Evolutionary conservation across 768 basidiomycete species (phyloP).

Genomic region (Coprinopsis marcescibilis): DNA sequence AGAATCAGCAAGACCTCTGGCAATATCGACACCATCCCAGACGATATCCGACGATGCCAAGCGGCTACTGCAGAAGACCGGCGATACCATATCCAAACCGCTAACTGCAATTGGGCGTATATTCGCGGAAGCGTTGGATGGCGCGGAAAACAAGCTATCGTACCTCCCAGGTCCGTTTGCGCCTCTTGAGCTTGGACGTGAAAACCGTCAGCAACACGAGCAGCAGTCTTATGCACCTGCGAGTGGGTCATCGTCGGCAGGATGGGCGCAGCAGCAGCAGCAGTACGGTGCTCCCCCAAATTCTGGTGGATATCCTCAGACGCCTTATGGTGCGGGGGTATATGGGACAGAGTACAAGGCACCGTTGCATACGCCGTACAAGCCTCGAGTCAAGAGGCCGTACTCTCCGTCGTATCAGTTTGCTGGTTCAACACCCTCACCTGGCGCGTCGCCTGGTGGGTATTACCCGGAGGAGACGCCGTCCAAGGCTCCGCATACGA

Average conservation of each 20-base stretch:
- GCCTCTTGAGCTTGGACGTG: slow-evolving; percentile 57
- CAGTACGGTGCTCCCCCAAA: slow-evolving; percentile 25
- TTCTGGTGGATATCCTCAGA: slow-evolving; percentile 14
- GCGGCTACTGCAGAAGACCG: slow-evolving; percentile 82
- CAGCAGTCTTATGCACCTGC: no score
- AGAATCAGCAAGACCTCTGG: slow-evolving; percentile 80
- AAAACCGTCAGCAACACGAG: slow-evolving; percentile 36
- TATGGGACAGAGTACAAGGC: slow-evolving; percentile 24
- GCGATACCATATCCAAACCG: slow-evolving; percentile 86
- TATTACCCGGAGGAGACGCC: slow-evolving; percentile 43
- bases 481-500: slow-evolving; percentile 39
- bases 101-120: slow-evolving; percentile 86
- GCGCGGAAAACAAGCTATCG: slow-evolving; percentile 56
- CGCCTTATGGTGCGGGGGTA: slow-evolving; percentile 30
- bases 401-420: slow-evolving; percentile 34
- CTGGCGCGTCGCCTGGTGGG: slow-evolving; percentile 30
- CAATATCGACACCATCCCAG: slow-evolving; percentile 53
- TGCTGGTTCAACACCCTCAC: slow-evolving; percentile 24
- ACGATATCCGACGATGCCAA: slow-evolving; percentile 67
- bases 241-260: no score
- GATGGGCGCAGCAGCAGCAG: slow-evolving; percentile 7
- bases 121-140: slow-evolving; percentile 77
- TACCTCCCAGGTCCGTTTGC: slow-evolving; percentile 68
- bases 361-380: slow-evolving; percentile 63
- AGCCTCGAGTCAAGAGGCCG: slow-evolving; percentile 57